Evolutionary conservation across 306 rosid species (phyloP), one percentile per base, ranked within the genome.

Genomic region (Quercus cerris): DNA sequence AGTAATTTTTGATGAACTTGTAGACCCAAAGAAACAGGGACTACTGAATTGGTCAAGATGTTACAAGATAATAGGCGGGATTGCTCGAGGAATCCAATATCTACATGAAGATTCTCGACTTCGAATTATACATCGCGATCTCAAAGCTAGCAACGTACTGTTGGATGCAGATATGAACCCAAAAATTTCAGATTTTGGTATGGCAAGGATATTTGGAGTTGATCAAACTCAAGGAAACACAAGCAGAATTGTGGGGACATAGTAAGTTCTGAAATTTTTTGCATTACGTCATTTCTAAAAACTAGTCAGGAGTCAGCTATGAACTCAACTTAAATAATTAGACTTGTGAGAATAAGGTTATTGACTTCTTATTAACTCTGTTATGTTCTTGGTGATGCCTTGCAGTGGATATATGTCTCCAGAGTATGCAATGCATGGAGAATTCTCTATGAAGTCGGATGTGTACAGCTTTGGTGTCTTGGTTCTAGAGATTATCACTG

Each of bases 91-190:
- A 27, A 38, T 85, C 13, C 27, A 76, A 5, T 82, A 82, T 59
- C 84, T 82, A 25, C 88, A 82, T 14, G 71, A 85, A 25, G 88
- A 85, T 63, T 85, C 86, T 58, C 61, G 77, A 12, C 81, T 85
- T 13, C 72, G 44, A 49, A 82, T 85, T 59, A 85, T 82, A 15
- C 88, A 82, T 41, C 84, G 86, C 2, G 81, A 82, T 76, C 86
- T 85, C 12, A 85, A 85, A 71, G 81, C 86, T 0, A 82, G 84
- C 23, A 85, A 85, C 3, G 14, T 85, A 30, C 57, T 85, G 73
- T 58, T 82, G 31, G 88, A 85, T 58, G 51, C 3, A 3, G 68
- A 82, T 3, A 71, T 82, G 82, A 82, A 79, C 5, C 75, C 89
- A 2, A 85, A 85, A 75, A 70, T 85, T 57, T 72, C 84, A 5